A percentile compares a stretch with the other conserved stretches of the same genome.
These are phyloP conservation scores for Domatiomyces catenatus DNA, from an alignment of 2,329 filamentous ascomycete genomes.

Conservation along the genomic window DNA sequence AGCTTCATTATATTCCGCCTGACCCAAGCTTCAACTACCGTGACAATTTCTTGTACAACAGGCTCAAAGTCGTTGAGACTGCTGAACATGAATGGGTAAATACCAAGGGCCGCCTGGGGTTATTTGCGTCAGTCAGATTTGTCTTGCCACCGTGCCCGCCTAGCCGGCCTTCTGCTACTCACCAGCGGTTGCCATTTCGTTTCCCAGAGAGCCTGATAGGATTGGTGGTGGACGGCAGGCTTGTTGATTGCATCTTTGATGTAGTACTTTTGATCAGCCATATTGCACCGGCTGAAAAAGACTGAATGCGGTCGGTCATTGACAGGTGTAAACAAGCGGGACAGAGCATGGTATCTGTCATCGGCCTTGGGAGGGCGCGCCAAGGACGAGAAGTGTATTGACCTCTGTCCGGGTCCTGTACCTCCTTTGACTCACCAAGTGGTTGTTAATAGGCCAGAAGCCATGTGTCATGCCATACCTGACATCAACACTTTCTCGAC, in stretches of 20 bases:
- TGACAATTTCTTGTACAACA: constrained; percentile 48
- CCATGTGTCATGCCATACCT: too few species aligned
- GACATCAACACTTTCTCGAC: too few species aligned
- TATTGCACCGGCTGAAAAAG: neutral
- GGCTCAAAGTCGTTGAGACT: constrained; percentile 53
- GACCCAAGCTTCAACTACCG: constrained; percentile 24
- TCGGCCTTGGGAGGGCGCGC: too few species aligned
- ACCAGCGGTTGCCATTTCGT: constrained; percentile 60
- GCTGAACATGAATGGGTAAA: constrained; percentile 66
- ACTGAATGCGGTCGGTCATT: too few species aligned
- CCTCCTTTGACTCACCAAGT: too few species aligned
- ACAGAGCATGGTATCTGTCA: too few species aligned
- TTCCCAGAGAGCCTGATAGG: constrained; percentile 53
- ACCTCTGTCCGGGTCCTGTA: too few species aligned
- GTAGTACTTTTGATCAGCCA: constrained; percentile 12
- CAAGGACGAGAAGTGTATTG: too few species aligned
- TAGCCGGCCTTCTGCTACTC: constrained; percentile 16
- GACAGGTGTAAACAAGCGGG: too few species aligned
- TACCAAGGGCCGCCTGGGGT: constrained; percentile 41
- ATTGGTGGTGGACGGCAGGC: constrained; percentile 41
- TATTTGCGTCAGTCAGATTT: neutral
- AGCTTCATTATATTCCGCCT: neutral
- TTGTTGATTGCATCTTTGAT: constrained; percentile 34
- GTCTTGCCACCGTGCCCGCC: neutral
- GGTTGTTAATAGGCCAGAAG: too few species aligned